These are phyloP conservation scores for Xanthoconium stramineum DNA, from an alignment of 768 basidiomycete genomes.

Conservation along the genomic window DNA sequence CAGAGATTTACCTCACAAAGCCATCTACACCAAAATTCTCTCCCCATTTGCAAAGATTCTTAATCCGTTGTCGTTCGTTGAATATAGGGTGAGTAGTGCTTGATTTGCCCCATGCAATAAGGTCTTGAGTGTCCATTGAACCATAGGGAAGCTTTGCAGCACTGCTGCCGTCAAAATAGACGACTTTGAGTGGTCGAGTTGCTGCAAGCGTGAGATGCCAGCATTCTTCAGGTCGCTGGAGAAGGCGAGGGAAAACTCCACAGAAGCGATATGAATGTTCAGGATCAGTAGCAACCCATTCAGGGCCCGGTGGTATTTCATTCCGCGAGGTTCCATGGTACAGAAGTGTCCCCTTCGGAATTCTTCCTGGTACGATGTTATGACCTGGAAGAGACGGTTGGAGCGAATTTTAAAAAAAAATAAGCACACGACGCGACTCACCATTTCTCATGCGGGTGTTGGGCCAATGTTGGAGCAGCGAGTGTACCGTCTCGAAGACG, in stretches of 20 bases:
- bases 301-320: constrained; percentile 26
- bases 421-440: constrained; percentile 14
- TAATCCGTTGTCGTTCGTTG: constrained; percentile 36
- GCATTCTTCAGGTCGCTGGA: constrained; percentile 1
- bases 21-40: constrained; percentile 40
- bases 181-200: constrained; percentile 37
- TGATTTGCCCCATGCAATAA: constrained; percentile 41
- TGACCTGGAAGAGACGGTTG: constrained; percentile 17
- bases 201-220: constrained; percentile 18
- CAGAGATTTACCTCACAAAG: constrained; percentile 37
- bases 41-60: constrained; percentile 44
- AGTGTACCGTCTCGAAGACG: constrained; percentile 25
- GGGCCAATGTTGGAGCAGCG: constrained; percentile 42
- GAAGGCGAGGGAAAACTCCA: neutral
- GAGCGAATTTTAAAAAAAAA: constrained; percentile 4
- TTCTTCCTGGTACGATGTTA: constrained; percentile 29
- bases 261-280: constrained; percentile 42
- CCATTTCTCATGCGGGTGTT: constrained; percentile 47
- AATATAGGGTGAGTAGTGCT: constrained; percentile 9
- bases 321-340: constrained; percentile 30
- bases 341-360: constrained; percentile 35
- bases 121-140: constrained; percentile 45
- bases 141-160: constrained; percentile 42
- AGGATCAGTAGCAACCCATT: constrained; percentile 36
- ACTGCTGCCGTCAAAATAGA: constrained; percentile 54